Evolutionary conservation across 768 basidiomycete species (phyloP).

Genomic region (Amanita thiersii): DNA sequence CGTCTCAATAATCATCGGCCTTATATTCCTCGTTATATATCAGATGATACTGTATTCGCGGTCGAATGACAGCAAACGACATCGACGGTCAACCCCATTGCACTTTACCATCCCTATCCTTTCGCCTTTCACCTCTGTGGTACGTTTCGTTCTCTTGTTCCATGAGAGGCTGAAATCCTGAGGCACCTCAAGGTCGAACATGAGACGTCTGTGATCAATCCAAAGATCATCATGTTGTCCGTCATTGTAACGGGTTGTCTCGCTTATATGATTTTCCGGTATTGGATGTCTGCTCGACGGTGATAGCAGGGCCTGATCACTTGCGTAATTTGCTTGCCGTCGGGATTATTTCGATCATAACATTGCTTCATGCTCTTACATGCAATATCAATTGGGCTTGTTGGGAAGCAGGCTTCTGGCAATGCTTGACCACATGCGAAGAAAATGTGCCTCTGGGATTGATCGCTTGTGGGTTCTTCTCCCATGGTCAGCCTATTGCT

Average conservation of each 20-base stretch:
- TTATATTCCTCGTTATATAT: slow-evolving; percentile 28
- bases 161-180: not conserved
- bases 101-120: slow-evolving; percentile 76
- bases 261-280: slow-evolving; percentile 33
- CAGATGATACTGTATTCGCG: slow-evolving; percentile 22
- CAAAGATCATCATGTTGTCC: slow-evolving; percentile 33
- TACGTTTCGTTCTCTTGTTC: slow-evolving; percentile 22
- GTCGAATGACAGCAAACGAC: slow-evolving; percentile 13
- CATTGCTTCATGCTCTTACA: no score
- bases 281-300: slow-evolving; percentile 25
- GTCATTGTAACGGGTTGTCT: slow-evolving; percentile 31
- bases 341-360: no score
- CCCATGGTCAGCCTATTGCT: no score
- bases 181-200: slow-evolving; percentile 55
- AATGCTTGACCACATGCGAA: no score
- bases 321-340: no score
- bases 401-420: no score
- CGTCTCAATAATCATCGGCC: slow-evolving; percentile 22
- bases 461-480: no score
- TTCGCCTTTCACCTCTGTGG: slow-evolving; percentile 74
- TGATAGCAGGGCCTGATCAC: no score
- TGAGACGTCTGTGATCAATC: slow-evolving; percentile 56
- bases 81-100: slow-evolving; percentile 29
- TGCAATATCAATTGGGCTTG: no score
- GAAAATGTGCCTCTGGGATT: no score